phyloP scores from a whole-genome alignment of 1,139 yeast species.

The Saccharomyces uvarum region DNA sequence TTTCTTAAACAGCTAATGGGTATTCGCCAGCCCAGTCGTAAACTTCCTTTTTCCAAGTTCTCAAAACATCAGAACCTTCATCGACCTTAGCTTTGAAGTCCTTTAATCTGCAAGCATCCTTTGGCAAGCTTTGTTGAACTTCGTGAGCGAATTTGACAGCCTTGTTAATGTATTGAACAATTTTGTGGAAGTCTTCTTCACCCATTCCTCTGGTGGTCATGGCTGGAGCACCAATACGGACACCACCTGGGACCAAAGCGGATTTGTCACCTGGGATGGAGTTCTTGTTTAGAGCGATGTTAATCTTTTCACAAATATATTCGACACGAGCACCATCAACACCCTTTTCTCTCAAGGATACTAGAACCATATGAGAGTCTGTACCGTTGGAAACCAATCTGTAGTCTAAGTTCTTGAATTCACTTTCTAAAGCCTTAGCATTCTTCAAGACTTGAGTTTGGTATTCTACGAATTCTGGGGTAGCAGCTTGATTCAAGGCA shows the following conservation, averaged over 20 bases:
- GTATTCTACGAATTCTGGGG: constrained; percentile 87
- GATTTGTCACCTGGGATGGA: constrained; percentile 98
- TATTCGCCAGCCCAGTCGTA: constrained; percentile 86
- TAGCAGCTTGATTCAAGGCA: constrained; percentile 88
- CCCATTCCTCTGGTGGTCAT: constrained; percentile 97
- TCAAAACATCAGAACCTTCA: constrained; percentile 60
- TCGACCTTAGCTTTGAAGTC: constrained; percentile 82
- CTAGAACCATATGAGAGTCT: constrained; percentile 92
- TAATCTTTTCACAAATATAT: constrained; percentile 86
- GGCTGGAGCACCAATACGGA: constrained; percentile 97
- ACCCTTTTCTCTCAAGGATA: constrained; percentile 79
- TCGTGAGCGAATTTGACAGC: constrained; percentile 75
- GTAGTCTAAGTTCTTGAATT: constrained; percentile 65
- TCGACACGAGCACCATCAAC: constrained; percentile 98
- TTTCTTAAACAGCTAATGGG: constrained; percentile 67
- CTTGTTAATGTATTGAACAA: constrained; percentile 75
- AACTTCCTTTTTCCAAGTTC: constrained; percentile 66
- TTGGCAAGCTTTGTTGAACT: constrained; percentile 67
- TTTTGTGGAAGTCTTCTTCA: constrained; percentile 74
- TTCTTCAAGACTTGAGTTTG: constrained; percentile 84
- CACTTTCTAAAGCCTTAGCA: constrained; percentile 75
- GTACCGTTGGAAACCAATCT: constrained; percentile 89
- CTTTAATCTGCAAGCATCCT: constrained; percentile 85
- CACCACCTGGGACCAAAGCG: constrained; percentile 96
- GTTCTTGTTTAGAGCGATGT: constrained; percentile 94